phyloP scores from a whole-genome alignment of 495 filamentous ascomycete species.

The Penicillium coprophilum region DNA sequence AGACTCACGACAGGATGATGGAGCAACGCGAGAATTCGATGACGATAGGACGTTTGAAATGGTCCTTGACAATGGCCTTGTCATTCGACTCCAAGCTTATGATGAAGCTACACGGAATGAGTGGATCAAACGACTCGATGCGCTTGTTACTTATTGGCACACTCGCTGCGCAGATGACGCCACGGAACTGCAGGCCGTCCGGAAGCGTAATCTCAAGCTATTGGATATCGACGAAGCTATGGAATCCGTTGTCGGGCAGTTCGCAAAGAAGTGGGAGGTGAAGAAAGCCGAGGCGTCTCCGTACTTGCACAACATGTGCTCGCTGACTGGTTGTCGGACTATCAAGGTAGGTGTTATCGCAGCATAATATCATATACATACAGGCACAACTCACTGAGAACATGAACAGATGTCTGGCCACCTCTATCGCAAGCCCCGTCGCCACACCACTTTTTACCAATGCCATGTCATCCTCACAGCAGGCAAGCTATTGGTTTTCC shows the following conservation, averaged over 20 bases:
- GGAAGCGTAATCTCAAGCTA: conserved; percentile 59
- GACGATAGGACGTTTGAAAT: conserved; percentile 65
- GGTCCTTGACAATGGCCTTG: conserved; percentile 59
- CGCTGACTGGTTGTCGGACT: conserved; percentile 61
- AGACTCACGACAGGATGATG: conserved; percentile 53
- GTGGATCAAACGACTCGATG: conserved; percentile 62
- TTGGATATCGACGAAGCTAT: conserved; percentile 69
- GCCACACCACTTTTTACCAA: conserved; percentile 61
- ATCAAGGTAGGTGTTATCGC: conserved; percentile 50
- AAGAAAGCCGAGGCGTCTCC: conserved; percentile 63
- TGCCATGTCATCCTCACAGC: conserved; percentile 63
- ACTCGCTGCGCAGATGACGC: conserved; percentile 57
- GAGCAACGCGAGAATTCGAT: conserved; percentile 51
- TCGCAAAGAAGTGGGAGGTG: conserved; percentile 73
- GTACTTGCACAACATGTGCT: conserved; percentile 68
- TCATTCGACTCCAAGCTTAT: conserved; percentile 67
- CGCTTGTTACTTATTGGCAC: conserved; percentile 67
- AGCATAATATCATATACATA: neutral
- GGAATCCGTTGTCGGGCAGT: conserved; percentile 68
- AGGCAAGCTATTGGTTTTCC: conserved; percentile 65
- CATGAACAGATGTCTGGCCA: conserved; percentile 56
- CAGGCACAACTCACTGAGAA: conserved; percentile 1
- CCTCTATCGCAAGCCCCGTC: conserved; percentile 66
- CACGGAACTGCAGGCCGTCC: conserved; percentile 53
- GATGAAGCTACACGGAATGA: conserved; percentile 57